Percentiles rank a stretch among this genome's conserved stretches.
These are phyloP conservation scores for Leptomonas seymouri DNA, from an alignment of 208 protist genomes.

Conservation along the genomic window DNA sequence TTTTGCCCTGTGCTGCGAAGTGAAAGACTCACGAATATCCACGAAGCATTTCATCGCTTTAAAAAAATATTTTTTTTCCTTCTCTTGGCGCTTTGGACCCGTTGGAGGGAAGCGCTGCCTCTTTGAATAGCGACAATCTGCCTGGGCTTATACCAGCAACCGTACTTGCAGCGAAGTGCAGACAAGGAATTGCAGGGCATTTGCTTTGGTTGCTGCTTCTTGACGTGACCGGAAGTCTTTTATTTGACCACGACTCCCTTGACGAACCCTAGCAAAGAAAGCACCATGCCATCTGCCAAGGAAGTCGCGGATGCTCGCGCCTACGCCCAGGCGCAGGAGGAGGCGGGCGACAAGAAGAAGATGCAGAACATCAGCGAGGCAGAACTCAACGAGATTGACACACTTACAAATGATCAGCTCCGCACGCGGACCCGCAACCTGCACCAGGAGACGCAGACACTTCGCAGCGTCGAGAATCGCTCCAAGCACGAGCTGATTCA, in stretches of 20 bases:
- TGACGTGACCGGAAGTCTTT: too few species aligned
- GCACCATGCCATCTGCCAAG: slow-evolving; percentile 34
- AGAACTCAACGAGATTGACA: slow-evolving; percentile 74
- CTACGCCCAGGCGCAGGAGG: slow-evolving; percentile 26
- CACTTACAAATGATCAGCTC: slow-evolving; percentile 79
- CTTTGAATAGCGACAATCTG: too few species aligned
- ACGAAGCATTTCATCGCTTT: neutral
- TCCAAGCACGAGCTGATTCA: slow-evolving; percentile 52
- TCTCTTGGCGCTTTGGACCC: neutral
- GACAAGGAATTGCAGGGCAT: too few species aligned
- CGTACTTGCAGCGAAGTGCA: neutral
- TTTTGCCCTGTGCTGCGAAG: too few species aligned
- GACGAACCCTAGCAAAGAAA: neutral
- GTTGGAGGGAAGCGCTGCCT: too few species aligned
- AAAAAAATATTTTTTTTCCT: neutral
- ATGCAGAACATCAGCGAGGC: slow-evolving; percentile 48
- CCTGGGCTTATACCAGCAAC: too few species aligned
- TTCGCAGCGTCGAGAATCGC: slow-evolving; percentile 65
- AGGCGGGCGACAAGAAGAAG: slow-evolving; percentile 27
- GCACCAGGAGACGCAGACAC: slow-evolving; percentile 70
- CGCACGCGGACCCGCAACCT: slow-evolving; percentile 50
- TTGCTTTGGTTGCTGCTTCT: too few species aligned
- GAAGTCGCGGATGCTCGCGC: slow-evolving; percentile 33
- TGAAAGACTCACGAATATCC: neutral
- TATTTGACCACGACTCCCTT: too few species aligned